phyloP scores from a whole-genome alignment of 495 filamentous ascomycete genomes.

The Rostrohypoxylon terebratum region DNA sequence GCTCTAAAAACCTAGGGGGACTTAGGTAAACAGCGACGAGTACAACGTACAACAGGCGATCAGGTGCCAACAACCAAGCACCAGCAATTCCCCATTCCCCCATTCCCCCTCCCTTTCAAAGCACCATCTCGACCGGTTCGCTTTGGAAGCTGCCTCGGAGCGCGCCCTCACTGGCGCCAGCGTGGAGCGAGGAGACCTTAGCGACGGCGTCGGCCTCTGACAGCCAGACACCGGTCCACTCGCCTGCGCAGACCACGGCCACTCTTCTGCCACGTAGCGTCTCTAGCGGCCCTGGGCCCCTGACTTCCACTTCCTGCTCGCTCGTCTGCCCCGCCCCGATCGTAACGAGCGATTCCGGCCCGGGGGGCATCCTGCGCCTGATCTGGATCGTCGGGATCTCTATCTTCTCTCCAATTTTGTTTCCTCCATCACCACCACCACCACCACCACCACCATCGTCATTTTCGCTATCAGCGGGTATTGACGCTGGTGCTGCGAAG shows the following conservation, averaged over 20 bases:
- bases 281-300: conserved; percentile 43
- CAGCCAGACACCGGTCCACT: conserved; percentile 50
- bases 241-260: conserved; percentile 45
- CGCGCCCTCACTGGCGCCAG: conserved; percentile 40
- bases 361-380: conserved; percentile 59
- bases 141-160: conserved; percentile 43
- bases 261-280: conserved; percentile 39
- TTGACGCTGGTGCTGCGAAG: background rate
- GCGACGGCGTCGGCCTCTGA: conserved; percentile 45
- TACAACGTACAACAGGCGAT: conserved; percentile 5
- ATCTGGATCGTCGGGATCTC: conserved; percentile 58
- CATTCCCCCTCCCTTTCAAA: conserved; percentile 7
- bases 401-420: conserved; percentile 30
- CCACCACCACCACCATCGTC: background rate
- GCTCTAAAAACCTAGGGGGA: background rate
- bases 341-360: conserved; percentile 56
- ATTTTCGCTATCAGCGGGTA: conserved; percentile 48
- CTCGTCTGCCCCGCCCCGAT: conserved; percentile 51
- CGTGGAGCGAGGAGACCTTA: conserved; percentile 42
- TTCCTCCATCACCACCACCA: background rate
- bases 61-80: conserved; percentile 2
- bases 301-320: conserved; percentile 45
- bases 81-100: background rate
- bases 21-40: background rate
- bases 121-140: conserved; percentile 40